Evolutionary conservation across 1,284 basidiomycete genomes (phyloP), one percentile per base, ranked within the genome.

Genomic region (Amanita bisporigera): DNA sequence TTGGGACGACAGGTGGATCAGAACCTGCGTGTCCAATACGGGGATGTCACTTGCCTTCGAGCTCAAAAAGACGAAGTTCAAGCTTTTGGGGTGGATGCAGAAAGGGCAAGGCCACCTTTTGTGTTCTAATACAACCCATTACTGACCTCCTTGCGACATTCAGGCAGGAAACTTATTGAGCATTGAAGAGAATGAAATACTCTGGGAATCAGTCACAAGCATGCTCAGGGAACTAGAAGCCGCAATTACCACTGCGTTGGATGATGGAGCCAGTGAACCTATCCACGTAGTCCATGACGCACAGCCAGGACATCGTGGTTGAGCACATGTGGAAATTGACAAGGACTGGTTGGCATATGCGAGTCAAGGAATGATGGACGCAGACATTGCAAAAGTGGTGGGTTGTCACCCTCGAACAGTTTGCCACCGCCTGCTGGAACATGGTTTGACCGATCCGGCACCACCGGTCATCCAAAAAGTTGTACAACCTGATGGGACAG

Each of bases 381-480:
- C 14, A 5, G 52, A 55, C 33, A 55, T 55, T 55, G 52, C 12
- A 4, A 55, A 55, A n/a, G 15, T 21, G 1, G 52, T 55, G 3
- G 29, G 26, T 7, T 55, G 52, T 19, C 31, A 24, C 10, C 24
- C 29, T 0, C 9, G 41, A 3, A 71, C 71, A 36, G 72, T n/a
- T 79, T 64, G 74, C 2, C 45, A 50, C 52, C 66, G 66, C 2
- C 71, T 76, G 24, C 50, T 79, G 3, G 71, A 72, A 3, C 60
- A 72, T 67, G 76, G 74, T 0, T 72, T 78, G 65, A 72, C 71
- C 21, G 15, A 67, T 24, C 69, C 68, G 12, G 66, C 64, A 21
- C n/a, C n/a, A n/a, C n/a, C n/a, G n/a, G n/a, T n/a, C n/a, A n/a
- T n/a, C n/a, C n/a, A n/a, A n/a, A n/a, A n/a, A n/a, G n/a, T n/a